phyloP scores from a whole-genome alignment of 2,329 filamentous ascomycete species.

The Lecanosticta acicola region DNA sequence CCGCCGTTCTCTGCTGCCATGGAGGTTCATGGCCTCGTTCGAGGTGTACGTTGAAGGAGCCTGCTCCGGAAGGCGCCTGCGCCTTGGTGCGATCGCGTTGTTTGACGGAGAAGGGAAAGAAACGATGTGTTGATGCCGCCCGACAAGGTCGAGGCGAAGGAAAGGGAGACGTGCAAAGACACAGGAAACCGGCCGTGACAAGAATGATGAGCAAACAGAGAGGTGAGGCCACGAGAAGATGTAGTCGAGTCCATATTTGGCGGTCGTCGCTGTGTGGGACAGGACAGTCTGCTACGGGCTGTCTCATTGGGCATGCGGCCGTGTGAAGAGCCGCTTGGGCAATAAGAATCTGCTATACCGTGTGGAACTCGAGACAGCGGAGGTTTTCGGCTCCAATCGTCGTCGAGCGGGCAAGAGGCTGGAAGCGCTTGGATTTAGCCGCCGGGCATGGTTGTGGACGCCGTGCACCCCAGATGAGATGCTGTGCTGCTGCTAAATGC shows the following conservation, averaged over 20 bases:
- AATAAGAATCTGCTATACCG: slow-evolving; percentile 3
- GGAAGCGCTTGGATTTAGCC: slow-evolving; percentile 6
- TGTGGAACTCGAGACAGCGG: slow-evolving; percentile 6
- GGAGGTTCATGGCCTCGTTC: slow-evolving; percentile 2
- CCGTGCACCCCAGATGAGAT: neutral
- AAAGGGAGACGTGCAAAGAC: neutral
- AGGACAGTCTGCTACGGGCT: slow-evolving; percentile 3
- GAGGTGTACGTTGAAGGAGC: neutral
- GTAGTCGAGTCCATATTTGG: slow-evolving; percentile 1
- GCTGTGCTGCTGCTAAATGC: neutral
- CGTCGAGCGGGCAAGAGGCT: neutral
- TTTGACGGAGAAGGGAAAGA: neutral
- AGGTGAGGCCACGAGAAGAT: neutral
- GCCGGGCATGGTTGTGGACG: slow-evolving; percentile 1
- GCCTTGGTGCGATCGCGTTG: neutral
- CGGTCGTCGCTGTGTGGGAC: neutral
- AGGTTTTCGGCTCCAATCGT: slow-evolving; percentile 4
- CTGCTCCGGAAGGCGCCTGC: slow-evolving; percentile 6
- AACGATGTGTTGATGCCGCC: slow-evolving; percentile 1
- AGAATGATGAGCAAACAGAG: neutral
- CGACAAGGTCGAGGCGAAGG: neutral
- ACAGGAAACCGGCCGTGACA: slow-evolving; percentile 7
- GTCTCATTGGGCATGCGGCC: slow-evolving; percentile 7
- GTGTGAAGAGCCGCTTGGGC: slow-evolving; percentile 5
- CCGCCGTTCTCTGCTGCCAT: slow-evolving; percentile 2